Evolutionary conservation across 2,329 filamentous ascomycete genomes (phyloP).

Genomic region (Nigrospora sphaerica): DNA sequence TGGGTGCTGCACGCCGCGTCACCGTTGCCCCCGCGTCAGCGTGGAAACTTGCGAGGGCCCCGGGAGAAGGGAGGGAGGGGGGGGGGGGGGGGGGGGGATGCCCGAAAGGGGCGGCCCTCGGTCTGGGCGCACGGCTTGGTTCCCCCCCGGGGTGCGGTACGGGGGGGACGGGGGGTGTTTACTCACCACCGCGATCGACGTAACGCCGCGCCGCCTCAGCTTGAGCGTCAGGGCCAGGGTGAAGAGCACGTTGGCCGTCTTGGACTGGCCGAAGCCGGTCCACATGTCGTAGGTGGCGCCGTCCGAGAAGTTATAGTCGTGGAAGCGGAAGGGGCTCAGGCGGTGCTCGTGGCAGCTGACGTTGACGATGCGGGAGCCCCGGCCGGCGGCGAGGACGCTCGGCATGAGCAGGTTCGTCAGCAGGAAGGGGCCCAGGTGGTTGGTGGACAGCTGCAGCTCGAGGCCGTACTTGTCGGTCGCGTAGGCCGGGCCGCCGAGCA

Average conservation of each 20-base stretch:
- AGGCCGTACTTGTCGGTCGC: background rate
- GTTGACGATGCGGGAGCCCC: constrained; percentile 6
- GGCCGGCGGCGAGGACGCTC: constrained; percentile 1
- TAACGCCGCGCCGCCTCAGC: constrained; percentile 14
- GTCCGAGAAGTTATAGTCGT: constrained; percentile 10
- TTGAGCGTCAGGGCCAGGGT: constrained; percentile 30
- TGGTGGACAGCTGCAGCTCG: background rate
- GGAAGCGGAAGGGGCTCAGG: constrained; percentile 5
- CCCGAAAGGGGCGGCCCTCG: too few species aligned
- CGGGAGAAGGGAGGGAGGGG: too few species aligned
- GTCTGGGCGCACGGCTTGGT: too few species aligned
- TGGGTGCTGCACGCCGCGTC: too few species aligned
- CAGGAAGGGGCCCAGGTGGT: background rate
- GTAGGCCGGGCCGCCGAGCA: background rate
- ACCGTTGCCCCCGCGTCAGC: too few species aligned
- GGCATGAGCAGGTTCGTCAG: background rate
- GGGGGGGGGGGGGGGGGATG: too few species aligned
- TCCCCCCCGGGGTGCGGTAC: background rate
- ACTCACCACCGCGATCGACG: constrained; percentile 7
- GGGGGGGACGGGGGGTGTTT: constrained; percentile 6
- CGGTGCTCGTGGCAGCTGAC: constrained; percentile 5
- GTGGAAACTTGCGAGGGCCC: too few species aligned
- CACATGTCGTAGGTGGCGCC: constrained; percentile 21
- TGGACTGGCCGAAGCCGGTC: constrained; percentile 33
- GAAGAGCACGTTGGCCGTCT: constrained; percentile 34